Evolutionary conservation across 306 rosid genomes (phyloP), one percentile per base, ranked within the genome.

Genomic region (Cucurbita maxima): DNA sequence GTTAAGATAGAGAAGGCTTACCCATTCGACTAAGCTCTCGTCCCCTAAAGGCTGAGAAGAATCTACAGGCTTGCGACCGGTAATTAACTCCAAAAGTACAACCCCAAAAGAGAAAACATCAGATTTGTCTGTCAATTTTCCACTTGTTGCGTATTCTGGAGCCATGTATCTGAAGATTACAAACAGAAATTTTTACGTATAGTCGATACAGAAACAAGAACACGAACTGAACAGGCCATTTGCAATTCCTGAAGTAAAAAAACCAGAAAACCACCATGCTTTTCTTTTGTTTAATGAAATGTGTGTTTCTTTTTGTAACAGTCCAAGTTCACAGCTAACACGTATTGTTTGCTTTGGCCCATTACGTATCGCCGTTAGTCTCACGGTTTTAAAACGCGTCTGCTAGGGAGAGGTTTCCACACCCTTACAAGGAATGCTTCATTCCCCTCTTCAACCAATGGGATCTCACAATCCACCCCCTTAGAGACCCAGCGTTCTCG

Each of bases 11-110:
- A 52, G 45, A 75, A 36, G 58, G 73, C 82, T 87, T 83, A 89
- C 99, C 99, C 99, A 95, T 88, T 95, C 99, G 76, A 91, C 97
- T 53, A 95, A 77, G 81, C 99, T 95, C 81, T 95, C 97, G 56
- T 95, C 96, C 75, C 99, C 99, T 57, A 89, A 6, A 8, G 99
- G 99, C 88, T 86, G 99, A 86, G 99, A 89, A 67, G 79, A 76
- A 88, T 95, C 97, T 48, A 95, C 99, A 55, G 99, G 90, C 73
- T 88, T 91, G 60, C 97, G 96, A 71, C 97, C 99, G 0, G 99
- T 88, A 76, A 95, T 91, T 57, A 95, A 83, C 96, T 95, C 97
- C 87, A 91, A 82, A 78, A 91, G 97, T 74, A 95, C 96, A 63
- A 95, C 99, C 37, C 99, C 97, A 6, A 63, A 95, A 57, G 99